A percentile compares a stretch with the other conserved stretches of the same genome.
Evolutionary conservation across 2,329 filamentous ascomycete species (phyloP).

Genomic region (Microsporum ferrugineum): DNA sequence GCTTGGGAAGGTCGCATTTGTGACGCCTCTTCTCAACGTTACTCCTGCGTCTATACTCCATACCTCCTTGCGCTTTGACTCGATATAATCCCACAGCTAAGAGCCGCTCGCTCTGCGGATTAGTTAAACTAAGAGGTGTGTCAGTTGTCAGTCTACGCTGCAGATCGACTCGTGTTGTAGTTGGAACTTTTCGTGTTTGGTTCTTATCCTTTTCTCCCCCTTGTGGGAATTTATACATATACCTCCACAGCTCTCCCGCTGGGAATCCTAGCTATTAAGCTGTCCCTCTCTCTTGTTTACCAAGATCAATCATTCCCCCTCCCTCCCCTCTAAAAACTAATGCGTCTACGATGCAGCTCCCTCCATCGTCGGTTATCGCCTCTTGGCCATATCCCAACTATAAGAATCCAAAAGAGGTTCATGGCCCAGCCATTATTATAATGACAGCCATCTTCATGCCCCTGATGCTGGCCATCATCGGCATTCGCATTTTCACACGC

Average conservation of each 20-base stretch:
- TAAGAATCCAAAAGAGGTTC: slow-evolving; percentile 17
- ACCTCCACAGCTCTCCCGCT: background rate
- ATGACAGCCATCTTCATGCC: background rate
- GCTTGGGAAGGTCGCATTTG: background rate
- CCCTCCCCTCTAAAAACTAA: background rate
- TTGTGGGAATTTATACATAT: background rate
- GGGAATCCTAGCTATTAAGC: background rate
- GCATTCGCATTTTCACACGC: background rate
- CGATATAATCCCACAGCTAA: background rate
- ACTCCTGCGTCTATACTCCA: background rate
- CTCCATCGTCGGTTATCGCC: slow-evolving; percentile 11
- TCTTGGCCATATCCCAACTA: slow-evolving; percentile 24
- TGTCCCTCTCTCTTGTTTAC: background rate
- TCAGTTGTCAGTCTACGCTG: background rate
- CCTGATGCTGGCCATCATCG: background rate
- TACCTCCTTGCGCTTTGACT: background rate
- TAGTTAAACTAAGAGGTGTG: background rate
- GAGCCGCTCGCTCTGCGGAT: background rate
- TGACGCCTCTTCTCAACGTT: background rate
- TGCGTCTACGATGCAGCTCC: slow-evolving; percentile 9
- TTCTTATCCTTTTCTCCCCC: background rate
- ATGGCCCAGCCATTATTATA: background rate
- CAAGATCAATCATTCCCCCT: background rate
- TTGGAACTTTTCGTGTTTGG: background rate
- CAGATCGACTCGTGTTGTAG: background rate